Conservation (phyloP, 2,329 filamentous ascomycete species). For the Colletotrichum theobromicola region DNA sequence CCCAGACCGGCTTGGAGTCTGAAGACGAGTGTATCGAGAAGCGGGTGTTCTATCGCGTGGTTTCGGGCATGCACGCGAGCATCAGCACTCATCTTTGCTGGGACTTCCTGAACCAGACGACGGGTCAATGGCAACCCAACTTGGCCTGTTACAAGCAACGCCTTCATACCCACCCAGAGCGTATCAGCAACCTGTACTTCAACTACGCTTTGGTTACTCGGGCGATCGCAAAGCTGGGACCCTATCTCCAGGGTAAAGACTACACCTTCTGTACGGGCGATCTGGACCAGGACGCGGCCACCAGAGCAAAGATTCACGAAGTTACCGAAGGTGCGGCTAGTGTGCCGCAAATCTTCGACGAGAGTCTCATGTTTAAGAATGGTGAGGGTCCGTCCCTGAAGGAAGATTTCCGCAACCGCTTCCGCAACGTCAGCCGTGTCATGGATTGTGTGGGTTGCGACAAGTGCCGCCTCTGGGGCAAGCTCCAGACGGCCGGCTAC, state of each 20-base stretch:
- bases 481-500: conserved; percentile 93
- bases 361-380: conserved; percentile 91
- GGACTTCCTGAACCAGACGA: conserved; percentile 95
- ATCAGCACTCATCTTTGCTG: conserved; percentile 97
- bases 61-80: conserved; percentile 97
- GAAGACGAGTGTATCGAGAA: conserved; percentile 97
- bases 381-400: conserved; percentile 79
- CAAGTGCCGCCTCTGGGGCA: conserved; percentile 98
- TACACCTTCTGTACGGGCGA: conserved; percentile 97
- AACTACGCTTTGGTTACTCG: conserved; percentile 97
- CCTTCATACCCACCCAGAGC: conserved; percentile 85
- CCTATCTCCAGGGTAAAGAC: conserved; percentile 67
- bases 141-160: conserved; percentile 85
- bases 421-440: conserved; percentile 92
- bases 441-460: conserved; percentile 99
- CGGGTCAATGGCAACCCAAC: conserved; percentile 92
- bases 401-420: conserved; percentile 96
- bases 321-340: conserved; percentile 75
- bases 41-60: conserved; percentile 94
- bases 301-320: conserved; percentile 80
- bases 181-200: conserved; percentile 97
- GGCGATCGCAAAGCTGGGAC: conserved; percentile 87
- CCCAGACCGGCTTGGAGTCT: conserved; percentile 71
- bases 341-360: conserved; percentile 86
- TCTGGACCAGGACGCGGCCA: conserved; percentile 75